Evolutionary conservation across 208 protist genomes (phyloP).

Genomic region (Angomonas deanei): DNA sequence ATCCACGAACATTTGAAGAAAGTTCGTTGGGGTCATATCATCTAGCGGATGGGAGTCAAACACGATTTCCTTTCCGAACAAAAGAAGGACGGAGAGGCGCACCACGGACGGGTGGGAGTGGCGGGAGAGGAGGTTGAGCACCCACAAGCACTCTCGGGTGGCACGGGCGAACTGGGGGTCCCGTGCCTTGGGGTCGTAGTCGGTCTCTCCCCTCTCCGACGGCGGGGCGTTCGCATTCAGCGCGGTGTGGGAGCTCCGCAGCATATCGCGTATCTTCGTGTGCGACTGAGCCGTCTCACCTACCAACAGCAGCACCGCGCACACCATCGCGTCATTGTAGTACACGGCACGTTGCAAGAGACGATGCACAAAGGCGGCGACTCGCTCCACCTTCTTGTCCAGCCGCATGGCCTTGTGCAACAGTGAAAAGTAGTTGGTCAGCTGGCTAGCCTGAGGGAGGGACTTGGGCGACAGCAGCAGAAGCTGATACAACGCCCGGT

Average conservation of each 20-base stretch:
- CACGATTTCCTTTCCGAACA: conserved; percentile 83
- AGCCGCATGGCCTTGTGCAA: conserved; percentile 85
- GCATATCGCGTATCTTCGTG: conserved; percentile 38
- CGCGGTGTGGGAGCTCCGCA: conserved; percentile 18
- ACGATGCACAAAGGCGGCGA: conserved; percentile 88
- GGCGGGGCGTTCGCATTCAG: neutral
- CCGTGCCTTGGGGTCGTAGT: conserved; percentile 80
- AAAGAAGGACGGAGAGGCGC: conserved; percentile 77
- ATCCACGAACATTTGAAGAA: conserved; percentile 88
- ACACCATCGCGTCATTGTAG: conserved; percentile 82
- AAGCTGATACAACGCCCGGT: conserved; percentile 85
- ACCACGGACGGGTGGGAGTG: conserved; percentile 90
- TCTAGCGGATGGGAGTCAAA: conserved; percentile 89
- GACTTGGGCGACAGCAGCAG: conserved; percentile 87
- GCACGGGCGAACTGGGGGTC: conserved; percentile 85
- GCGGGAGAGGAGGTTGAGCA: conserved; percentile 64
- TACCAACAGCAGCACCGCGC: conserved; percentile 83
- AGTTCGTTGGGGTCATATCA: conserved; percentile 83
- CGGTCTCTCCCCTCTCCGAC: neutral
- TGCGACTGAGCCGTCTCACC: conserved; percentile 76
- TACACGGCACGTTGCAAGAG: conserved; percentile 84
- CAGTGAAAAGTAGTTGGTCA: conserved; percentile 86
- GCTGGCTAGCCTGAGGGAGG: conserved; percentile 81
- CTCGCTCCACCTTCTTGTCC: conserved; percentile 75
- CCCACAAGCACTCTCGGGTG: conserved; percentile 68